phyloP scores from a whole-genome alignment of 2,329 filamentous ascomycete species.

The Neocatenulostroma microsporum region DNA sequence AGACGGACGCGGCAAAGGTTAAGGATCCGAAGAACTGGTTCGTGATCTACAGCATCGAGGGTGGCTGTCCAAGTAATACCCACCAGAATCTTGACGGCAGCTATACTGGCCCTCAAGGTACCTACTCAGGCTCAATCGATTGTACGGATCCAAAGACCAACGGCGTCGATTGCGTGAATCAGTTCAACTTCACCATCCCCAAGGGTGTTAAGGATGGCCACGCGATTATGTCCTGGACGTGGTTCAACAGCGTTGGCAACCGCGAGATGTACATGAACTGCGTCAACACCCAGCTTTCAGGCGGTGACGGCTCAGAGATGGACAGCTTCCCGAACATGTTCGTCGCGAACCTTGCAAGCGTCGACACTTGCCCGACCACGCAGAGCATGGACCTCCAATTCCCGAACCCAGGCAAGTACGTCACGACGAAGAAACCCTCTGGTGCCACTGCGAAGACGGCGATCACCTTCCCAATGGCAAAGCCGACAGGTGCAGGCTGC shows the following conservation, averaged over 20 bases:
- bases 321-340: slow-evolving; percentile 65
- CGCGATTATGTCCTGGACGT: slow-evolving; percentile 82
- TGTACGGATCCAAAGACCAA: slow-evolving; percentile 11
- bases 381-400: slow-evolving; percentile 55
- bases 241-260: slow-evolving; percentile 89
- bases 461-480: not conserved
- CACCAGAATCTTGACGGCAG: slow-evolving; percentile 48
- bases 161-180: slow-evolving; percentile 33
- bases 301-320: slow-evolving; percentile 48
- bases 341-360: slow-evolving; percentile 58
- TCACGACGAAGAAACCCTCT: slow-evolving; percentile 35
- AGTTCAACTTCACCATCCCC: slow-evolving; percentile 66
- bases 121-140: slow-evolving; percentile 7
- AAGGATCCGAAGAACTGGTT: slow-evolving; percentile 60
- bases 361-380: slow-evolving; percentile 44
- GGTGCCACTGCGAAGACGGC: slow-evolving; percentile 12
- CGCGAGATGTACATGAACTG: slow-evolving; percentile 99
- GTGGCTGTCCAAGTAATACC: slow-evolving; percentile 66
- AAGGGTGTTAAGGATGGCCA: slow-evolving; percentile 63
- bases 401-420: slow-evolving; percentile 56
- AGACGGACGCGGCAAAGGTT: slow-evolving; percentile 55
- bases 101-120: slow-evolving; percentile 20
- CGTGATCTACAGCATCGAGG: slow-evolving; percentile 81
- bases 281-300: slow-evolving; percentile 60
- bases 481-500: not conserved